phyloP scores from a whole-genome alignment of 768 basidiomycete species.

The Trametes villosa region DNA sequence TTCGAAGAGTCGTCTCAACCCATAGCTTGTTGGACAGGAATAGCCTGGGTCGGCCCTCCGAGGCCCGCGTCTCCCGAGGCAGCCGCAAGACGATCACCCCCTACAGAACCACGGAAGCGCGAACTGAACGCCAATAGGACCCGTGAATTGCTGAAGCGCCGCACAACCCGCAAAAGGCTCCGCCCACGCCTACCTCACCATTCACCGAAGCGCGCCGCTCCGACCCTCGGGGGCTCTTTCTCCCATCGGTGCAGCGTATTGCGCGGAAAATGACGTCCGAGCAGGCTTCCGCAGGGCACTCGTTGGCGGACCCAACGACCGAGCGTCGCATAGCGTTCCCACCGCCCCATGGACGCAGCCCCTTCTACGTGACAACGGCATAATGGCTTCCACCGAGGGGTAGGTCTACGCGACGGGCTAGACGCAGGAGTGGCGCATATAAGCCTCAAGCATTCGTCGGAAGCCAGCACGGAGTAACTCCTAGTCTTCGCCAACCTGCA shows the following conservation, averaged over 20 bases:
- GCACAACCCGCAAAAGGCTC: not conserved
- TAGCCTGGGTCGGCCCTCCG: not conserved
- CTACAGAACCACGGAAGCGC: not conserved
- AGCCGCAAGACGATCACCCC: not conserved
- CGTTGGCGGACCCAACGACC: not conserved
- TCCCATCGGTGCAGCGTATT: not conserved
- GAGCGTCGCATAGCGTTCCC: conserved; percentile 4
- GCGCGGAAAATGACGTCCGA: not conserved
- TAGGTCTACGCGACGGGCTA: not conserved
- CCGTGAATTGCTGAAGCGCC: not conserved
- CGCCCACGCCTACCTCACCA: not conserved
- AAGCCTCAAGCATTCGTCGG: not conserved
- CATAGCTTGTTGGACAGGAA: too few relatives aligned
- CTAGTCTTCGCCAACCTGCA: not conserved
- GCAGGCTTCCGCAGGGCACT: too few relatives aligned
- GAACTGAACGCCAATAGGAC: not conserved
- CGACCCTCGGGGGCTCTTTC: not conserved
- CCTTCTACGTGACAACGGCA: not conserved
- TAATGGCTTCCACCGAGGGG: not conserved
- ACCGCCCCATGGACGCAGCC: not conserved
- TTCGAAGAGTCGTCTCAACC: too few relatives aligned
- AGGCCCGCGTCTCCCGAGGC: not conserved
- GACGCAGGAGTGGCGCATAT: not conserved
- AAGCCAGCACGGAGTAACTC: not conserved
- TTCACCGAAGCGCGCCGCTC: not conserved